phyloP scores from a whole-genome alignment of 1,139 yeast genomes.

The Candida glucosophila region DNA sequence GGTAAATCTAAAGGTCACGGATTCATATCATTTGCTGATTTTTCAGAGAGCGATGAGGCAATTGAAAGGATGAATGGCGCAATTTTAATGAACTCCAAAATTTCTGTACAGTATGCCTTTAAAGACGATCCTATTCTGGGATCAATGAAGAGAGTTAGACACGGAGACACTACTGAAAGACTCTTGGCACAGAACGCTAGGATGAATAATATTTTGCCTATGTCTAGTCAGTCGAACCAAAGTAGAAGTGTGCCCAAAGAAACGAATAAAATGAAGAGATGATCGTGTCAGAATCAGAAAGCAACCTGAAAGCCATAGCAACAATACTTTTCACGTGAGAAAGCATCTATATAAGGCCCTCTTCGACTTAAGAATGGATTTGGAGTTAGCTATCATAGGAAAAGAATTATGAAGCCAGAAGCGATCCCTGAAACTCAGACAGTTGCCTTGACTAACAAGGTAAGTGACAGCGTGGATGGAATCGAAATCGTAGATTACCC shows the following conservation, averaged over 20 bases:
- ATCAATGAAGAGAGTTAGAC: slow-evolving; percentile 40
- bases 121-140: slow-evolving; percentile 43
- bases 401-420: too few relatives aligned
- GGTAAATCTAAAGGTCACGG: slow-evolving; percentile 60
- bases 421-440: slow-evolving; percentile 41
- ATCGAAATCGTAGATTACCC: slow-evolving; percentile 42
- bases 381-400: slow-evolving; percentile 1
- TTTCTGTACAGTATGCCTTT: slow-evolving; percentile 62
- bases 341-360: too few relatives aligned
- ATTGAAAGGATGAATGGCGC: slow-evolving; percentile 62
- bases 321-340: too few relatives aligned
- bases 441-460: slow-evolving; percentile 43
- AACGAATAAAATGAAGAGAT: too few relatives aligned
- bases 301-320: too few relatives aligned
- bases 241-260: too few relatives aligned
- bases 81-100: slow-evolving; percentile 56
- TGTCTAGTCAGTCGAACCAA: slow-evolving; percentile 1
- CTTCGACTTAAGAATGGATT: neutral
- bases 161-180: slow-evolving; percentile 80
- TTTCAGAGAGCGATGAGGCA: slow-evolving; percentile 67
- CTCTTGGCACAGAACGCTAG: slow-evolving; percentile 62
- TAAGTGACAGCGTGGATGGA: slow-evolving; percentile 33
- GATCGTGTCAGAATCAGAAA: too few relatives aligned
- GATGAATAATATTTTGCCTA: slow-evolving; percentile 15
- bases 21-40: slow-evolving; percentile 50